A percentile compares a stretch with the other conserved stretches of the same genome.
These are phyloP conservation scores for Rhizopus delemar DNA, from an alignment of 371 early-diverging fungal genomes.

Conservation along the genomic window DNA sequence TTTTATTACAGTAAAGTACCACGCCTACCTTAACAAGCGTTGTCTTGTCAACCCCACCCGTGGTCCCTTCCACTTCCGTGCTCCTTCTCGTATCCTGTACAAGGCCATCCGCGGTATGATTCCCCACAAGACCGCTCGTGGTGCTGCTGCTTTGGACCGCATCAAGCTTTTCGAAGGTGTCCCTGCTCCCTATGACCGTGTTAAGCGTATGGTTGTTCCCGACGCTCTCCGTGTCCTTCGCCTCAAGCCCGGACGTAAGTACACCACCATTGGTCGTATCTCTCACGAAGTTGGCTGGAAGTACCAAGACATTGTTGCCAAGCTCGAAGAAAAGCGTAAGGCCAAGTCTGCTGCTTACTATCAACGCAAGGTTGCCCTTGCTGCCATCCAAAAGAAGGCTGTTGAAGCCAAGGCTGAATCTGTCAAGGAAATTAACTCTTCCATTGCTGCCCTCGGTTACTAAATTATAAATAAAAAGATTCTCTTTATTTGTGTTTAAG, in stretches of 20 bases:
- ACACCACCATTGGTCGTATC: conserved; percentile 93
- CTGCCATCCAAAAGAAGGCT: conserved; percentile 53
- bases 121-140: conserved; percentile 99
- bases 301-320: conserved; percentile 94
- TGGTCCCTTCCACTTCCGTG: conserved; percentile 99
- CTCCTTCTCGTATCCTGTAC: conserved; percentile 98
- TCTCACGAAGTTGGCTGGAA: conserved; percentile 99
- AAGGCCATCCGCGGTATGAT: conserved; percentile 99
- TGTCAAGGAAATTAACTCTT: conserved; percentile 50
- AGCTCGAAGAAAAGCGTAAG: conserved; percentile 98
- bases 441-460: conserved; percentile 59
- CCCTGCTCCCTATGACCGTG: conserved; percentile 96
- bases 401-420: conserved; percentile 51
- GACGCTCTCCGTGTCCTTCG: conserved; percentile 96
- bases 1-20: conserved; percentile 81
- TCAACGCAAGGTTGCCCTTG: conserved; percentile 75
- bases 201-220: conserved; percentile 97
- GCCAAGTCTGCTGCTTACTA: conserved; percentile 90
- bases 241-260: conserved; percentile 97
- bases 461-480: conserved; percentile 32
- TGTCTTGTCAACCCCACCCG: conserved; percentile 96
- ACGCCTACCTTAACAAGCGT: conserved; percentile 98
- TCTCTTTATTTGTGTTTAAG: conserved; percentile 1
- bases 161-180: conserved; percentile 99
- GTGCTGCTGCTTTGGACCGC: conserved; percentile 96